Base-by-base conservation (phyloP, 371 early-diverging fungal genomes). In the Entomophthora muscae region DNA sequence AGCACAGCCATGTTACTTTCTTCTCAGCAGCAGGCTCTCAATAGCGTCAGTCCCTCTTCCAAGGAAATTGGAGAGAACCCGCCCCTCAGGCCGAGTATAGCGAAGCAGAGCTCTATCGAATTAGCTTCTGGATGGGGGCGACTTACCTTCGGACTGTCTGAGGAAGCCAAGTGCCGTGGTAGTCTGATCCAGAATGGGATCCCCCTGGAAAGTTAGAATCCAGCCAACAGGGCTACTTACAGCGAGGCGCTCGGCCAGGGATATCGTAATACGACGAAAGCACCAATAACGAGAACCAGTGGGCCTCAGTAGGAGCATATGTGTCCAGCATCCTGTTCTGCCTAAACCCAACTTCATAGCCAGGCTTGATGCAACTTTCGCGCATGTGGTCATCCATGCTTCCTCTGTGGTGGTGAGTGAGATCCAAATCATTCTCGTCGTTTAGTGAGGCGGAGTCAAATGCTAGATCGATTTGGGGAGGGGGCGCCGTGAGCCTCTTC, bases 91-190 rank as follows among this genome's bases (percentile, higher is more conserved):
- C 3, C 65, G 66, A 0, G 94, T 91, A 66, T 85, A 87, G 55
- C 87, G 78, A 32, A 83, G 72, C 13, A 93, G 71, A 0, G 88
- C 84, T 57, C 90, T 83, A 31, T 29, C n/a, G 32, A 57, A 31
- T 12, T 61, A 10, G 26, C 1, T n/a, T 53, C 32, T 29, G 30
- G 30, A 42, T 28, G 7, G 26, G 42, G 3, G 21, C n/a, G 21
- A 53, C 55, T 62, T 73, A 82, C 84, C 84, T 78, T 53, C 93
- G 78, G 23, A 90, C 91, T 1, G 90, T 86, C 67, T 93, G 94
- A 2, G 94, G 93, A 17, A 93, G 76, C 94, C 94, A 93, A 0
- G 93, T 91, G n/a, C 83, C 92, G 69, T 91, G 93, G 66, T 91
- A 93, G 70, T 93, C 93, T 5, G 87, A 83, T 13, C 90, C 92